phyloP scores from a whole-genome alignment of 2,329 filamentous ascomycete genomes.

The Pyrenophora tritici-repentis region DNA sequence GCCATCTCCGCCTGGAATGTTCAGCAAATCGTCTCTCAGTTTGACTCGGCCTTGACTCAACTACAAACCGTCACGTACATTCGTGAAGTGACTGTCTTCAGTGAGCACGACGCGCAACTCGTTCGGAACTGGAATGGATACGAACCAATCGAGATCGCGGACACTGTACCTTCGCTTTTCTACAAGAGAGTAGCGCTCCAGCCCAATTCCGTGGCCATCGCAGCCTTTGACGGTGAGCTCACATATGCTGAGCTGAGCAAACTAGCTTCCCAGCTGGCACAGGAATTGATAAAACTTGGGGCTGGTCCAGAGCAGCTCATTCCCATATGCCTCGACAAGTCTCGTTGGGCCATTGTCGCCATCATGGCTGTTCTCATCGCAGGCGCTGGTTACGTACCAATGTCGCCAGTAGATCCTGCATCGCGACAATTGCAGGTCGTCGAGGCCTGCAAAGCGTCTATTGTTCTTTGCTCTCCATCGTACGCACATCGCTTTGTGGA shows the following conservation, averaged over 20 bases:
- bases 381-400: constrained; percentile 40
- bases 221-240: constrained; percentile 38
- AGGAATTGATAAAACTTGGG: constrained; percentile 36
- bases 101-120: constrained; percentile 32
- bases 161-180: constrained; percentile 35
- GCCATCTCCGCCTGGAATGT: constrained; percentile 35
- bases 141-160: constrained; percentile 27
- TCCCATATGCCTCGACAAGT: constrained; percentile 45
- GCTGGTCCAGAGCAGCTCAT: constrained; percentile 43
- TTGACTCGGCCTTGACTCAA: constrained; percentile 36
- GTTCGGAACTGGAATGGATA: constrained; percentile 31
- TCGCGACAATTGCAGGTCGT: constrained; percentile 36
- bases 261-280: constrained; percentile 32
- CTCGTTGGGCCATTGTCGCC: constrained; percentile 44
- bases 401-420: constrained; percentile 35
- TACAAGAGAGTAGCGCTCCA: constrained; percentile 22
- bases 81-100: constrained; percentile 32
- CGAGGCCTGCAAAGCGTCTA: constrained; percentile 31
- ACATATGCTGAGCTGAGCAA: constrained; percentile 34
- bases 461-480: constrained; percentile 35
- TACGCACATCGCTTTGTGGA: constrained; percentile 27
- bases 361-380: constrained; percentile 46
- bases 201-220: constrained; percentile 31
- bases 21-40: constrained; percentile 37
- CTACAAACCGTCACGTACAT: constrained; percentile 29